phyloP scores from a whole-genome alignment of 352 stramenopile species.

The Aphanomyces invadans region DNA sequence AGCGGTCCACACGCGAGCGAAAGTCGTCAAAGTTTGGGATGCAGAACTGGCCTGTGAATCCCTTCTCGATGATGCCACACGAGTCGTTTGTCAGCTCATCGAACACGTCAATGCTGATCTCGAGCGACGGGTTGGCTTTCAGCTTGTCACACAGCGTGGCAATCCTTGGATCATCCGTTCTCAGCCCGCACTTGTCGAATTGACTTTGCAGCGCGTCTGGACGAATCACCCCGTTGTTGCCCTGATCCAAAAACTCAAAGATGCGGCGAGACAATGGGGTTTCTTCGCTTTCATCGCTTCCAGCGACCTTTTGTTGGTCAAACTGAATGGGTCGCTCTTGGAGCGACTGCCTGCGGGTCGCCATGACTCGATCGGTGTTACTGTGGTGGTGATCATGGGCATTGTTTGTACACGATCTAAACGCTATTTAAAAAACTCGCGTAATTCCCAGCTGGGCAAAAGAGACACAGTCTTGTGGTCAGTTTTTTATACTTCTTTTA shows the following conservation, averaged over 20 bases:
- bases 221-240: background rate
- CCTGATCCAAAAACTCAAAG: slow-evolving; percentile 8
- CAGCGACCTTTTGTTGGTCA: background rate
- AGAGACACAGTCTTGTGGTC: background rate
- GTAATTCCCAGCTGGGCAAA: too few species aligned
- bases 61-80: background rate
- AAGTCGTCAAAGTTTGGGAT: slow-evolving; percentile 4
- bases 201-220: background rate
- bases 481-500: background rate
- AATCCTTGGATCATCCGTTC: slow-evolving; percentile 1
- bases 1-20: background rate
- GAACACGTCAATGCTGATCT: background rate
- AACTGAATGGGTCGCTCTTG: background rate
- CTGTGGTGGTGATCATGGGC: too few species aligned
- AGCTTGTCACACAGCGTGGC: background rate
- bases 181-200: background rate
- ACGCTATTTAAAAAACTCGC: too few species aligned
- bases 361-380: too few species aligned
- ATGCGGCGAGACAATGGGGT: background rate
- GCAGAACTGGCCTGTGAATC: slow-evolving; percentile 3
- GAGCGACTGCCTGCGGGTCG: background rate
- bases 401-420: too few species aligned
- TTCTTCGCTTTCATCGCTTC: background rate
- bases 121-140: background rate
- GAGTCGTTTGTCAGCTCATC: background rate